A percentile compares a stretch with the other conserved stretches of the same genome.
phyloP scores from a whole-genome alignment of 164 flowering plant species.

The Vitis rupestris region DNA sequence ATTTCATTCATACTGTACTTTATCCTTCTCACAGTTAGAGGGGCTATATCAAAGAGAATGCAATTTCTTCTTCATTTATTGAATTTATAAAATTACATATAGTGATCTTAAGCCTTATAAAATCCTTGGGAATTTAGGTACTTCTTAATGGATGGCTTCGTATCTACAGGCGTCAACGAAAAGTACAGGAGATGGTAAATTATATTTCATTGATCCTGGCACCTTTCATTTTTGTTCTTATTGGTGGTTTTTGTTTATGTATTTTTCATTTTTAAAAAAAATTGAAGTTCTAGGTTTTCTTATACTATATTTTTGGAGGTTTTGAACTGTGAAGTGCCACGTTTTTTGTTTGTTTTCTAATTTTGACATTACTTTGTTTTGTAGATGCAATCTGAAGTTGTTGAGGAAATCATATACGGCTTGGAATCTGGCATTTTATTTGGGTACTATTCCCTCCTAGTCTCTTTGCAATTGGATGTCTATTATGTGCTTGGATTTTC shows the following conservation, averaged over 20 bases:
- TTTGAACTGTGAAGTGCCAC: neutral
- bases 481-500: too few relatives aligned
- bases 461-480: too few relatives aligned
- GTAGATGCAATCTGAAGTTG: conserved; percentile 94
- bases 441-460: conserved; percentile 48
- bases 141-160: conserved; percentile 96
- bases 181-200: conserved; percentile 85
- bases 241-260: neutral
- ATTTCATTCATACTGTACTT: too few relatives aligned
- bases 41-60: too few relatives aligned
- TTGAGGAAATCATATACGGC: conserved; percentile 94
- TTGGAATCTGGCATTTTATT: conserved; percentile 96
- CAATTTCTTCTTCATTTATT: neutral
- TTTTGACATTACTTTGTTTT: conserved; percentile 15
- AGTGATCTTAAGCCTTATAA: neutral
- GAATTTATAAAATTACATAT: neutral
- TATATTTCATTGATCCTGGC: neutral
- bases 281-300: neutral
- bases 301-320: neutral
- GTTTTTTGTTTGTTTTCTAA: neutral
- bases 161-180: conserved; percentile 70
- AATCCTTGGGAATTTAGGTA: conserved; percentile 41
- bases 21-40: neutral
- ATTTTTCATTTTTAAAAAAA: neutral
- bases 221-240: too few relatives aligned